Percentiles rank a stretch among this genome's conserved stretches.
Evolutionary conservation across 1,284 basidiomycete species (phyloP).

Genomic region (Sutorius eximius): DNA sequence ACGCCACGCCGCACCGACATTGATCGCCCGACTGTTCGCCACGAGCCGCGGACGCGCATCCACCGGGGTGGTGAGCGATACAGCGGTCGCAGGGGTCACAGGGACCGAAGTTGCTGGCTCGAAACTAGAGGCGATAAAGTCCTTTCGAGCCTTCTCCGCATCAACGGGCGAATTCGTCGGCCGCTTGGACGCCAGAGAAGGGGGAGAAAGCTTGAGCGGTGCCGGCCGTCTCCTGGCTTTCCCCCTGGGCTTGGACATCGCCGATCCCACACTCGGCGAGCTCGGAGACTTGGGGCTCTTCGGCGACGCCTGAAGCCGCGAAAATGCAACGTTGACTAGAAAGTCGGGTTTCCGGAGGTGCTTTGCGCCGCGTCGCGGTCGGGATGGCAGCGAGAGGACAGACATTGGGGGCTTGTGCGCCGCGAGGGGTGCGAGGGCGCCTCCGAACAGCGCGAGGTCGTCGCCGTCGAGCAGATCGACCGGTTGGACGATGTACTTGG

Average conservation of each 20-base stretch:
- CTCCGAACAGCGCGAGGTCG: constrained; percentile 36
- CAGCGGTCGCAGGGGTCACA: background rate
- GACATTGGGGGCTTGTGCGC: constrained; percentile 36
- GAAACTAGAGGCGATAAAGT: constrained; percentile 31
- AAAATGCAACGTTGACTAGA: constrained; percentile 40
- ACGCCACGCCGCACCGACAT: constrained; percentile 9
- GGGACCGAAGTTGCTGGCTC: constrained; percentile 8
- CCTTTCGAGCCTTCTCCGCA: constrained; percentile 19
- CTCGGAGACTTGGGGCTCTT: constrained; percentile 11
- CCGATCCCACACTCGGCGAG: background rate
- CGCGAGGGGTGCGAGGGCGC: constrained; percentile 7
- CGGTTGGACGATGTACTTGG: constrained; percentile 46
- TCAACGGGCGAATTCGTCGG: constrained; percentile 28
- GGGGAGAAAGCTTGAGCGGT: constrained; percentile 42
- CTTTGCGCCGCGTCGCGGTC: constrained; percentile 39
- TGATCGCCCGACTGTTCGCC: background rate
- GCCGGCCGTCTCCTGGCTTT: constrained; percentile 45
- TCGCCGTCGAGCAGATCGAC: constrained; percentile 38
- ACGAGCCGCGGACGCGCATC: background rate
- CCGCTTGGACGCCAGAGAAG: constrained; percentile 20
- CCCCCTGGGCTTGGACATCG: constrained; percentile 22
- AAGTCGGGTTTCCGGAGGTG: constrained; percentile 45
- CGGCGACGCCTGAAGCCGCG: constrained; percentile 24
- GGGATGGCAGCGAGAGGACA: constrained; percentile 38
- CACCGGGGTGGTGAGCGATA: background rate